A percentile compares a stretch with the other conserved stretches of the same genome.
These are phyloP conservation scores for Trichoderma oligosporum DNA, from an alignment of 2,329 filamentous ascomycete genomes.

Conservation along the genomic window DNA sequence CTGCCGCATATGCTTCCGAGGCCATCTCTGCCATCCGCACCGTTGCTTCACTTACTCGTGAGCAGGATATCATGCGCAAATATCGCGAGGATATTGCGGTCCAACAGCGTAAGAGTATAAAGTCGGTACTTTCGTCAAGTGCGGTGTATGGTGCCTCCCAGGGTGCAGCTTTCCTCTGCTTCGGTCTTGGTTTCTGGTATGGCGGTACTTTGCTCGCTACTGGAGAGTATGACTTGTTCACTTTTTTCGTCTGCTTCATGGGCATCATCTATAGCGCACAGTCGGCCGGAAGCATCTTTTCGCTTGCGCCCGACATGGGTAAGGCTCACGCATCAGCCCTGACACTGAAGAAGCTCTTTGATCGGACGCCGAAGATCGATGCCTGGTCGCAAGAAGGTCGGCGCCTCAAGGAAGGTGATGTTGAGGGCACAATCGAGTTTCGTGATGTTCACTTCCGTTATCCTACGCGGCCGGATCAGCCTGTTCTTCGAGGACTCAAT, in stretches of 20 bases:
- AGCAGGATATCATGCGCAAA: slow-evolving; percentile 69
- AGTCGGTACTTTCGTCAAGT: slow-evolving; percentile 73
- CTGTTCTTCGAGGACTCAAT: slow-evolving; percentile 83
- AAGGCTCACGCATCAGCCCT: slow-evolving; percentile 83
- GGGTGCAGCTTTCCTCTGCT: slow-evolving; percentile 75
- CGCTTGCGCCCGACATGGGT: slow-evolving; percentile 86
- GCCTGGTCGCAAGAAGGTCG: slow-evolving; percentile 71
- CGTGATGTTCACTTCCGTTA: slow-evolving; percentile 92
- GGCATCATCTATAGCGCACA: slow-evolving; percentile 88
- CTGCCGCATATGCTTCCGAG: slow-evolving; percentile 86
- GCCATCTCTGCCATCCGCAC: slow-evolving; percentile 92
- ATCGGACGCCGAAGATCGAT: slow-evolving; percentile 77
- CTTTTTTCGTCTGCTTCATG: slow-evolving; percentile 90
- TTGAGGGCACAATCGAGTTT: slow-evolving; percentile 83
- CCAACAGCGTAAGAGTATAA: slow-evolving; percentile 65
- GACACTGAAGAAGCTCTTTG: slow-evolving; percentile 78
- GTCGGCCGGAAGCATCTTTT: slow-evolving; percentile 85
- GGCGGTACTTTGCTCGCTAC: slow-evolving; percentile 72
- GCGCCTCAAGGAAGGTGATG: slow-evolving; percentile 46
- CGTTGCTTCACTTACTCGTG: slow-evolving; percentile 84
- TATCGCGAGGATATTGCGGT: slow-evolving; percentile 65
- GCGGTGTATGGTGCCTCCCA: slow-evolving; percentile 79
- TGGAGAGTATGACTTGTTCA: slow-evolving; percentile 70
- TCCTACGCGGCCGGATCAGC: slow-evolving; percentile 83
- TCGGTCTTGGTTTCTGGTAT: slow-evolving; percentile 91